Base-by-base conservation (phyloP, 1,284 basidiomycete species). In the Ustilago tritici region DNA sequence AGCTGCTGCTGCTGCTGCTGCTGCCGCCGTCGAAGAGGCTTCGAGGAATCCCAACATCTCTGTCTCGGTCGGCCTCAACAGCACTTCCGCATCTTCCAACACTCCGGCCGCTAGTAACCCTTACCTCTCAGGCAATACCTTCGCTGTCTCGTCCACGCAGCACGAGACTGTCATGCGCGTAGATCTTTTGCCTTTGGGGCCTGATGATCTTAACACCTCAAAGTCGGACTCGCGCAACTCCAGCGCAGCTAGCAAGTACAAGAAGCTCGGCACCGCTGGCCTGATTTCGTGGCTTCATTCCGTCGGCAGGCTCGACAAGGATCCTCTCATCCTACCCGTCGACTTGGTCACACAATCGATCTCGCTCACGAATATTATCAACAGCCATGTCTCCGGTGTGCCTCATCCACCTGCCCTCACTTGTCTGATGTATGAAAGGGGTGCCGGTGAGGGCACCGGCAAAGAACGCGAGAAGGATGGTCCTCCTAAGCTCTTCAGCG, bases 251-350 rank as follows among this genome's bases (percentile, higher is more conserved):
- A 54, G 61, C 57, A 73, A 70, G 35, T 73, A 70, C 63, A 73
- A 73, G 56, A 73, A 61, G 38, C 76, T 81, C 55, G 84, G 84
- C 31, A 85, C 84, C 10, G 83, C 84, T 11, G 80, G 84, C 34
- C 76, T 86, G 31, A 66, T 86, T 40, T 70, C 75, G n/a, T 86
- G 84, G 84, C 75, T 84, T n/a, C 74, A 79, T n/a, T 76, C 74
- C 15, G 72, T 83, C 57, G 81, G 82, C 23, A 74, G 78, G 62
- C 71, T 85, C 28, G 78, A 81, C 60, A 80, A 78, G 40, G 81
- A 85, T 43, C 84, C 84, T 14, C 77, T 86, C 36, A 64, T 86
- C n/a, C 76, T 86, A 23, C 84, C 84, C 3, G 72, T 83, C 36
- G 84, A 86, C 61, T 53, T 86, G 40, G 68, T 86, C 61, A 72